Evolutionary conservation across 148 eudicot species (phyloP), one percentile per base, ranked within the genome.

Genomic region (Cornus kousa): DNA sequence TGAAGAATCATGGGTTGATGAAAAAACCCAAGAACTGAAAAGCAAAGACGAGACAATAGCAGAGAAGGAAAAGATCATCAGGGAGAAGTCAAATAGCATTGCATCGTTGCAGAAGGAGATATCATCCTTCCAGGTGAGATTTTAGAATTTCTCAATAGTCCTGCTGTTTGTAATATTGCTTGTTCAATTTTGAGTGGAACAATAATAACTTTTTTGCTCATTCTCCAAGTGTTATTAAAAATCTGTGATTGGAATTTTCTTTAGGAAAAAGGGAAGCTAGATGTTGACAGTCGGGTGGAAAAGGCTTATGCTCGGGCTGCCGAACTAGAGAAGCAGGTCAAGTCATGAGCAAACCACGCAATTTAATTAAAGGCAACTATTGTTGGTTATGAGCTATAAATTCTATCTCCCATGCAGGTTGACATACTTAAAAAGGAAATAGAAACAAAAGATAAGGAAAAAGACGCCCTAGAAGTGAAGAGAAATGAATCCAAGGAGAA

Each of bases 241-340:
- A 39, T 0, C 79, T 31, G 39, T 33, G 20, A 10, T 65, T 65
- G 35, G n/a, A 40, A 23, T 68, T 5, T 73, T 65, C 55, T 1
- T 28, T 24, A 95, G 98, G 84, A 82, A 81, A 92, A 88, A 73
- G 98, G 92, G 35, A 68, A 88, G 16, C 75, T 85, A n/a, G 93
- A 86, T 86, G 96, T 86, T 70, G 90, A 89, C 81, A 89, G 88
- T 84, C 85, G 80, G 80, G 81, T 84, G 33, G 82, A 71, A 67
- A 87, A 88, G 83, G 94, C 97, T 74, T 85, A 87, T 80, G 86
- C 92, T 59, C 87, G 83, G 71, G 91, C 86, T 40, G 78, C 55
- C 67, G 95, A 90, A 73, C 82, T 94, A 71, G 90, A 90, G 82
- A 91, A 87, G 82, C 82, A 88, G 90, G 95, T 89, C 48, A 76